Conservation (phyloP, 441 rosid genomes). For the Arabidopsis lyrata region DNA sequence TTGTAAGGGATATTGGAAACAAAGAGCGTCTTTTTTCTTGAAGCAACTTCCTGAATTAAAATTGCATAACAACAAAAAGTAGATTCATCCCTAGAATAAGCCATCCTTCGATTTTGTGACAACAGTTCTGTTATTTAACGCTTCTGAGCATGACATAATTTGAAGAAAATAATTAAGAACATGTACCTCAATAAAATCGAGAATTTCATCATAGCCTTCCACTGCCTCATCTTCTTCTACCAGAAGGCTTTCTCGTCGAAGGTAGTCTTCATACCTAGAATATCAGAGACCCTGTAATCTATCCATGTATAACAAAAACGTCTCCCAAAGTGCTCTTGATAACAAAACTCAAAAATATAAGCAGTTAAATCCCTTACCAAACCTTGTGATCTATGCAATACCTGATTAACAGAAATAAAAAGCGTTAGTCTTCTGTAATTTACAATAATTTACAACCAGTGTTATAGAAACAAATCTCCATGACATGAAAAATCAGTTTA, state of each 20-base stretch:
- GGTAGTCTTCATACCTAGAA: background rate
- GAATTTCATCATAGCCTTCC: too few species aligned
- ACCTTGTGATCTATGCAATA: too few species aligned
- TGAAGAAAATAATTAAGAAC: background rate
- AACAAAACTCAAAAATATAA: too few species aligned
- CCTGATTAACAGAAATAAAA: too few species aligned
- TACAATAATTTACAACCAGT: background rate
- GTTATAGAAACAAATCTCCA: background rate
- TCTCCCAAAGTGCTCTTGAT: too few species aligned
- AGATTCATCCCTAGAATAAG: background rate
- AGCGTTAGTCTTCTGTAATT: background rate
- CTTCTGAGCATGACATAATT: background rate
- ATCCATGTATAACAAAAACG: too few species aligned
- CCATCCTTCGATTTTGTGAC: background rate
- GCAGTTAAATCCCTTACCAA: too few species aligned
- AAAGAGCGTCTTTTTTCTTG: background rate
- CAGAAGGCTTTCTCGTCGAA: background rate
- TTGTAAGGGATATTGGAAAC: too few species aligned
- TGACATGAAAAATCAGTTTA: background rate
- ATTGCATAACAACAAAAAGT: background rate
- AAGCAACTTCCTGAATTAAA: background rate
- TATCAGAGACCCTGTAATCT: too few species aligned
- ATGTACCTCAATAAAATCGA: background rate
- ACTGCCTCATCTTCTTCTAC: background rate
- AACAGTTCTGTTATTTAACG: background rate